A percentile compares a stretch with the other conserved stretches of the same genome.
phyloP scores from a whole-genome alignment of 345 rosid genomes.

The Pseudoturritis turrita region DNA sequence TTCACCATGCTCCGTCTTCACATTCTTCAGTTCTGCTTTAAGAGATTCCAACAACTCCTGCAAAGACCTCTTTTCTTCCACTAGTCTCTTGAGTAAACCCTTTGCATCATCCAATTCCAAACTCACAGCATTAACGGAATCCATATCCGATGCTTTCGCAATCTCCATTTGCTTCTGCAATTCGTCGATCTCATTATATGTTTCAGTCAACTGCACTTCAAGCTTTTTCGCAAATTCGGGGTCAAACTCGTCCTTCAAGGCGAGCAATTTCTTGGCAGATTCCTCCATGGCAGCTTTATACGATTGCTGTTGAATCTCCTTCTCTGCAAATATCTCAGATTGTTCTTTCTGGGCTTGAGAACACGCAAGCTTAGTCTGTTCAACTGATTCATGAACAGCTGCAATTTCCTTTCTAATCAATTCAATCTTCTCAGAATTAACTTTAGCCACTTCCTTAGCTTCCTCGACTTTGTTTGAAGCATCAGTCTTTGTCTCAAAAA shows the following conservation, averaged over 20 bases:
- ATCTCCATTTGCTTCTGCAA: slow-evolving; percentile 68
- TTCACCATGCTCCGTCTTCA: slow-evolving; percentile 67
- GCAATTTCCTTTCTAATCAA: slow-evolving; percentile 76
- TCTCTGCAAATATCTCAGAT: slow-evolving; percentile 59
- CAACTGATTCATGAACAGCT: slow-evolving; percentile 64
- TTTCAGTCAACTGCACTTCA: slow-evolving; percentile 59
- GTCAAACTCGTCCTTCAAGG: slow-evolving; percentile 61
- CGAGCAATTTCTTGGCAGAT: slow-evolving; percentile 50
- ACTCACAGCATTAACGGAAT: slow-evolving; percentile 59
- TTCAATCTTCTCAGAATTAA: slow-evolving; percentile 62
- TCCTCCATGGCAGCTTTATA: slow-evolving; percentile 65
- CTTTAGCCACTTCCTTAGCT: slow-evolving; percentile 55
- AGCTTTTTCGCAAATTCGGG: slow-evolving; percentile 60
- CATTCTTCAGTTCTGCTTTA: slow-evolving; percentile 60
- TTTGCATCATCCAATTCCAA: slow-evolving; percentile 80
- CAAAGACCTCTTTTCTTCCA: slow-evolving; percentile 71
- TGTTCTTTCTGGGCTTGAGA: slow-evolving; percentile 67
- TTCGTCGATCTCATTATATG: slow-evolving; percentile 50
- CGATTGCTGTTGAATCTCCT: slow-evolving; percentile 57
- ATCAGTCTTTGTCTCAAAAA: slow-evolving; percentile 48
- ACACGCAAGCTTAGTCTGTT: slow-evolving; percentile 75
- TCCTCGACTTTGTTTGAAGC: slow-evolving; percentile 58
- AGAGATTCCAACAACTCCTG: slow-evolving; percentile 62
- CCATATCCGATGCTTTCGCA: slow-evolving; percentile 72
- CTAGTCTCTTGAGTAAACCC: slow-evolving; percentile 65